Evolutionary conservation across 2,329 filamentous ascomycete genomes (phyloP), one percentile per base, ranked within the genome.

Genomic region (Fusarium staphyleae): DNA sequence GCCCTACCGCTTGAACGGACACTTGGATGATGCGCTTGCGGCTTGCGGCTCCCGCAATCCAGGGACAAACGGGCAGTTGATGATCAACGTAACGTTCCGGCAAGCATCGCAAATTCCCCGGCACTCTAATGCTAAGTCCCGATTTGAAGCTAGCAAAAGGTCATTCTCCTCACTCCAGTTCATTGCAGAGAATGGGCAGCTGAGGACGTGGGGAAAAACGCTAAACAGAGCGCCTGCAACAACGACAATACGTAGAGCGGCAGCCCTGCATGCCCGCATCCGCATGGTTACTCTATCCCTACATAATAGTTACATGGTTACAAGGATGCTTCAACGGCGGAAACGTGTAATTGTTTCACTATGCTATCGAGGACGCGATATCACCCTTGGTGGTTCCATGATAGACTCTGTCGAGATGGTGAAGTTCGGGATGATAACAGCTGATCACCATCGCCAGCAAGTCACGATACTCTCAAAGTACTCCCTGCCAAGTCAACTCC

Each of bases 241-340:
- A 28, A 54, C 37, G 51, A 52, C 55, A 28, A 54, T 35, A 42
- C 39, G 37, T 52, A 59, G 55, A 58, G 49, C 43, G 40, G 52
- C 49, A 56, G 39, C 48, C 57, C 52, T 65, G 60, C 55, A 63
- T 58, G 61, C 55, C 48, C 45, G 40, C 50, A 46, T 50, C 53
- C 57, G 48, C 58, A 55, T 67, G 57, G 52, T 48, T 52, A 64
- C 48, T 55, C 57, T 59, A 60, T 47, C 46, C 52, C 46, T 45
- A 37, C 56, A 24, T 24, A 24, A 22, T 22, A 22, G 19, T 22
- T 22, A 22, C 4, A 46, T 36, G 41, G 33, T 32, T 57, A 48
- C 58, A 53, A 56, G 61, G 58, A 40, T 66, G 15, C 29, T 39
- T 50, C 34, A 19, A 56, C 48, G 54, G 45, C 52, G 41, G 53